Conservation (phyloP, 331 rosid species). For the Malus hybrid region DNA sequence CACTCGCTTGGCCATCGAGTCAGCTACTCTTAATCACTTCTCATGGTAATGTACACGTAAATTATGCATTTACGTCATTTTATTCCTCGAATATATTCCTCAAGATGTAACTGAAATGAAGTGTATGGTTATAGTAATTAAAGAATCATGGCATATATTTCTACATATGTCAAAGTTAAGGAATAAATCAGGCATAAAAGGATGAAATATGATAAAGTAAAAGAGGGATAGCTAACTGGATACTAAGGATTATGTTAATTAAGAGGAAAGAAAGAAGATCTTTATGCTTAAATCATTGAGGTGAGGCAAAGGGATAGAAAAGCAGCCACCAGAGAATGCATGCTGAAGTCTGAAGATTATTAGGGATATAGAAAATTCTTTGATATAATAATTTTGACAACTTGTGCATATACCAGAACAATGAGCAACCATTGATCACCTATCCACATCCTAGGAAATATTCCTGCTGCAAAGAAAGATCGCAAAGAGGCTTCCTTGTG, state of each 20-base stretch:
- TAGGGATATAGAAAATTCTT: conserved; percentile 8
- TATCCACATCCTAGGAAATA: background rate
- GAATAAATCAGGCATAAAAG: background rate
- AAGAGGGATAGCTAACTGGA: background rate
- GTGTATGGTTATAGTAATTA: no score
- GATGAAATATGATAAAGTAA: background rate
- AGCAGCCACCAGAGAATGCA: background rate
- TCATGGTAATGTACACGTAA: background rate
- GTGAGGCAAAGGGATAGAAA: conserved; percentile 6
- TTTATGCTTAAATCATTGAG: background rate
- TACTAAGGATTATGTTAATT: background rate
- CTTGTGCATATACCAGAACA: conserved; percentile 13
- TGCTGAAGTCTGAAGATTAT: background rate
- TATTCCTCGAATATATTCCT: conserved; percentile 15
- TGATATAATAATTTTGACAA: conserved; percentile 10
- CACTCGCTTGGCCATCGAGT: no score
- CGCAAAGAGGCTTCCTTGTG: background rate
- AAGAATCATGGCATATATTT: background rate
- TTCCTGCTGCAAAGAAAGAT: conserved; percentile 4
- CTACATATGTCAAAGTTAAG: background rate
- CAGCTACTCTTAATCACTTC: background rate
- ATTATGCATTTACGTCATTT: background rate
- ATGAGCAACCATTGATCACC: background rate
- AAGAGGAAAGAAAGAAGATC: background rate
- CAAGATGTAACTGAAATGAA: no score